Evolutionary conservation across 2,329 filamentous ascomycete genomes (phyloP).

Genomic region (Microcyclospora pomicola): DNA sequence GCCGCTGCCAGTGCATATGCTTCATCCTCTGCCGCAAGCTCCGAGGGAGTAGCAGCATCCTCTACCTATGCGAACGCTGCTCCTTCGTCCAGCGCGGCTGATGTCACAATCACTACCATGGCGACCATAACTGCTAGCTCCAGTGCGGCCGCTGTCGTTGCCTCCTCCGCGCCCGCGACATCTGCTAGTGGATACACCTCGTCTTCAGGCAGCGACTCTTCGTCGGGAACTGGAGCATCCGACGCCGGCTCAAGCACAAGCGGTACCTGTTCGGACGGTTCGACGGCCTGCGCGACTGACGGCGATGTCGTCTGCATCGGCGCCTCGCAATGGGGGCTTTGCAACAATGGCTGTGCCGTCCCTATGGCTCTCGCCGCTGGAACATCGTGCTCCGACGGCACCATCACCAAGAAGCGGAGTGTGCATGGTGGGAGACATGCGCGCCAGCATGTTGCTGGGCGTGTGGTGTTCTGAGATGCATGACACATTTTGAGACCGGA

Average conservation of each 20-base stretch:
- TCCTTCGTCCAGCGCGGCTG: not conserved
- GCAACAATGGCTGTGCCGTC: constrained; percentile 29
- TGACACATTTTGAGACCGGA: no score
- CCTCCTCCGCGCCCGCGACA: constrained; percentile 1
- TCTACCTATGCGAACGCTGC: constrained; percentile 1
- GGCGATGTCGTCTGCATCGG: constrained; percentile 33
- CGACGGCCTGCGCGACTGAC: constrained; percentile 26
- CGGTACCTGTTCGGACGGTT: constrained; percentile 10
- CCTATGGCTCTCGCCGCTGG: constrained; percentile 28
- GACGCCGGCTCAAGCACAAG: constrained; percentile 1
- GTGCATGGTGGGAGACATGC: constrained; percentile 6
- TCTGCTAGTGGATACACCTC: not conserved
- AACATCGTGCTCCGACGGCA: constrained; percentile 27
- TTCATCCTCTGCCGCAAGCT: constrained; percentile 1
- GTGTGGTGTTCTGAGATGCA: no score
- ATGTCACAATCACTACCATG: constrained; percentile 6
- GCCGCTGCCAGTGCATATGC: not conserved
- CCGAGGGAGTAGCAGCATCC: not conserved
- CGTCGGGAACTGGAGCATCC: not conserved
- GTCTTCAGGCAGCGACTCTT: not conserved
- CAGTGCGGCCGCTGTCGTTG: constrained; percentile 1
- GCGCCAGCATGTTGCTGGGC: constrained; percentile 1
- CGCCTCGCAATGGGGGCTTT: constrained; percentile 29
- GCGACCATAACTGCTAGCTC: constrained; percentile 3
- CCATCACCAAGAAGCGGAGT: constrained; percentile 14